These are phyloP conservation scores for Globisporangium paroecandrum DNA, from an alignment of 352 stramenopile genomes.

Conservation along the genomic window DNA sequence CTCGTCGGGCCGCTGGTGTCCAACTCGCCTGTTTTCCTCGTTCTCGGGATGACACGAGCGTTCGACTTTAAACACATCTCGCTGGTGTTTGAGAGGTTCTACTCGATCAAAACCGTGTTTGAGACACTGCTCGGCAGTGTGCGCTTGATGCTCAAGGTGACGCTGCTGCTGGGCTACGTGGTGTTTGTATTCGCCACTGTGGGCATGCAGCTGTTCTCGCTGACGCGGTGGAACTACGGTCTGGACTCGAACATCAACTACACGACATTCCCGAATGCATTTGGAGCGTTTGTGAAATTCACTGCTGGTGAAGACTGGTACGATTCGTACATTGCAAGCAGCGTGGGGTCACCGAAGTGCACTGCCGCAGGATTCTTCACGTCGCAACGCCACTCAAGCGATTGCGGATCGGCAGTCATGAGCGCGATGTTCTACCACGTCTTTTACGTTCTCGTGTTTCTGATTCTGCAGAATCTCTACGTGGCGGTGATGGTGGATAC, in stretches of 20 bases:
- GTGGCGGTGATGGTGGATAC: conserved; percentile 80
- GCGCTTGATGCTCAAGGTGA: conserved; percentile 72
- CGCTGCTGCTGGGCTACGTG: conserved; percentile 74
- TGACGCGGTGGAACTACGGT: conserved; percentile 74
- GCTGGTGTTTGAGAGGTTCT: conserved; percentile 68
- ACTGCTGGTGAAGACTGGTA: conserved; percentile 83
- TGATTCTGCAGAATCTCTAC: conserved; percentile 83
- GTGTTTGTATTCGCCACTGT: conserved; percentile 83
- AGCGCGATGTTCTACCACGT: conserved; percentile 74
- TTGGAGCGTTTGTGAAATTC: conserved; percentile 78
- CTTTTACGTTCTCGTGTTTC: conserved; percentile 76
- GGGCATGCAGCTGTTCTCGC: conserved; percentile 77
- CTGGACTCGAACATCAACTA: conserved; percentile 73
- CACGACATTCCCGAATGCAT: conserved; percentile 72
- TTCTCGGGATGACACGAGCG: conserved; percentile 72
- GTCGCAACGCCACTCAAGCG: conserved; percentile 33
- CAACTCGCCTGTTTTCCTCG: conserved; percentile 54
- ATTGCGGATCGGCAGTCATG: conserved; percentile 63
- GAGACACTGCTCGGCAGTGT: conserved; percentile 68
- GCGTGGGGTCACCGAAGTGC: conserved; percentile 54
- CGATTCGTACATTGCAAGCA: conserved; percentile 70
- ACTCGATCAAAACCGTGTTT: conserved; percentile 68
- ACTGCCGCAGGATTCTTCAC: conserved; percentile 37
- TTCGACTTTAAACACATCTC: conserved; percentile 85
- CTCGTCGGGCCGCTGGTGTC: conserved; percentile 62